A percentile compares a stretch with the other conserved stretches of the same genome.
phyloP scores from a whole-genome alignment of 116 monocot species.

The Posidonia oceanica region DNA sequence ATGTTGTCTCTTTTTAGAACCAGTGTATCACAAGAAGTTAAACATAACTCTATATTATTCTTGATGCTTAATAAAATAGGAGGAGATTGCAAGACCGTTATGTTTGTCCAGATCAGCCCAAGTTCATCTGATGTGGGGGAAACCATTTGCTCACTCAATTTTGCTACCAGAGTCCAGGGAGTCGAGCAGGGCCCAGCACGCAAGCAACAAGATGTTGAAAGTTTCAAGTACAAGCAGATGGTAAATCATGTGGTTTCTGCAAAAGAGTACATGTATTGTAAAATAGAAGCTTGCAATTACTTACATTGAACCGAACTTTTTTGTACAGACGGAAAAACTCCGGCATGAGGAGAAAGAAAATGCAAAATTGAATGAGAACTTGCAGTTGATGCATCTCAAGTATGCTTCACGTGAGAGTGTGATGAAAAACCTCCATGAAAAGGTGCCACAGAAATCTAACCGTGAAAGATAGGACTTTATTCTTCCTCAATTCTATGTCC shows the following conservation, averaged over 20 bases:
- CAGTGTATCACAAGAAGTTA: too few species aligned
- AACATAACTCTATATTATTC: too few species aligned
- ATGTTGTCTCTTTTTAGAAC: too few species aligned
- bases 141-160: conserved; percentile 79
- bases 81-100: conserved; percentile 93
- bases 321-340: conserved; percentile 62
- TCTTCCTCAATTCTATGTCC: too few species aligned
- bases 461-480: too few species aligned
- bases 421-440: conserved; percentile 64
- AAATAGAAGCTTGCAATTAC: too few species aligned
- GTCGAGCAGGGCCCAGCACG: conserved; percentile 73
- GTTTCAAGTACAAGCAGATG: conserved; percentile 82
- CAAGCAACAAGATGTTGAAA: conserved; percentile 74
- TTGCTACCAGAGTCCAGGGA: conserved; percentile 74
- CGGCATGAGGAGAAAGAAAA: conserved; percentile 76
- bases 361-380: conserved; percentile 47
- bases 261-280: too few species aligned
- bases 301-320: too few species aligned
- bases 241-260: conserved; percentile 5
- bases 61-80: conserved; percentile 23
- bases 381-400: conserved; percentile 74
- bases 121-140: conserved; percentile 77
- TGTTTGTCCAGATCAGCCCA: conserved; percentile 95
- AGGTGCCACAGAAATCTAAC: conserved; percentile 25
- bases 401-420: conserved; percentile 72